Percentiles rank a stretch among this genome's conserved stretches.
Evolutionary conservation across 179 eudicot species (phyloP).

Genomic region (Beta macrorhiza): DNA sequence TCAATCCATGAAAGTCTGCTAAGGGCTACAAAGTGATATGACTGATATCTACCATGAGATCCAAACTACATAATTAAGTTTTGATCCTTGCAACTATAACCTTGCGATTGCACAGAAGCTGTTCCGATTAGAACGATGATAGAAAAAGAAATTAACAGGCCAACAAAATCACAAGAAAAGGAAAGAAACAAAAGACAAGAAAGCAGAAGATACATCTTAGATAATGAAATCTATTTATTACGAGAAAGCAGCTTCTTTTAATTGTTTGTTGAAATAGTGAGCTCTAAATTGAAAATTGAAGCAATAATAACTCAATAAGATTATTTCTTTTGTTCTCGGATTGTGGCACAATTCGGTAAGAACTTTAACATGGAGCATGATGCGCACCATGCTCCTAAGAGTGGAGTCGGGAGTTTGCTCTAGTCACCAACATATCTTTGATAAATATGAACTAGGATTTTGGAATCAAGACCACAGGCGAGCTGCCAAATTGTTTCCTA

Average conservation of each 20-base stretch:
- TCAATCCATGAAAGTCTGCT: neutral
- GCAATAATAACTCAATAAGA: neutral
- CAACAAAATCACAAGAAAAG: neutral
- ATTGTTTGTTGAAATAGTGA: no score
- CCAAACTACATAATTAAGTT: neutral
- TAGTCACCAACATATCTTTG: neutral
- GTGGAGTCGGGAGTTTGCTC: slow-evolving; percentile 11
- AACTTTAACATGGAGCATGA: neutral
- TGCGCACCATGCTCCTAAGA: no score
- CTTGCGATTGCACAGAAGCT: neutral
- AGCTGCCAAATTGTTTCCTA: neutral
- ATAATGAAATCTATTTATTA: neutral
- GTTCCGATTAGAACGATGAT: neutral
- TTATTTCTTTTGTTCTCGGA: neutral
- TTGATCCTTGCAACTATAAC: neutral
- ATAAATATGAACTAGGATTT: neutral
- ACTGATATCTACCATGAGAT: neutral
- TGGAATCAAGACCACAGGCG: neutral
- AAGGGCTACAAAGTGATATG: neutral
- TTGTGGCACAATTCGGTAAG: neutral
- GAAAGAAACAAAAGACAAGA: neutral
- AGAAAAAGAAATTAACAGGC: neutral
- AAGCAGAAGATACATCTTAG: neutral
- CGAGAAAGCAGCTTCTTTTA: neutral
- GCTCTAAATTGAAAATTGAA: no score